Evolutionary conservation across 1,284 basidiomycete species (phyloP), one percentile per base, ranked within the genome.

Genomic region (Exsudoporus floridanus): DNA sequence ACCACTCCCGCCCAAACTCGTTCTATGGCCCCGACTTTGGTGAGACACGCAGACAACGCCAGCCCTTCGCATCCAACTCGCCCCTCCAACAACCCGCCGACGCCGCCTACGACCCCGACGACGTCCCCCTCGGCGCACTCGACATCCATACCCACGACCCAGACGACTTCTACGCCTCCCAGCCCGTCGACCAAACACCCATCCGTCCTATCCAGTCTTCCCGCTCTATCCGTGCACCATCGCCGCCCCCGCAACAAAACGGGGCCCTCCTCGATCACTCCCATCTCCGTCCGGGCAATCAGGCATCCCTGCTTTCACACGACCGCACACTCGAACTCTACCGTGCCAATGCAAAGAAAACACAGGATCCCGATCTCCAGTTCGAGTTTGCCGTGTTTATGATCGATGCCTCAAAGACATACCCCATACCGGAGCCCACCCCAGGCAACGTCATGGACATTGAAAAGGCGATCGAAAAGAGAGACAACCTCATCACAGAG

Each of bases 331-430:
- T 99, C 55, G 94, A 98, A 71, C 86, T 97, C 53, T 99, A 99
- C 77, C 90, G 97, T 39, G 84, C 90, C 43, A 99, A 99, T 70
- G 96, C 96, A 25, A 98, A 97, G 76, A 99, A 98, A 77, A 97
- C 94, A 0, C 94, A 98, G 75, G 94, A 99, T 72, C 95, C 96
- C 0, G 92, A 97, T 69, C 78, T 98, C 54, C 96, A 96, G 70
- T 99, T 96, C 75, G 96, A 99, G 72, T 96, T 99, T 63, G 93
- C 95, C 47, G 93, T 96, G 14, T 98, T 99, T 77, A 95, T 98
- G 90, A 89, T 99, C 64, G 97, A 98, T 68, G 92, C 95, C 33
- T 88, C 90, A 50, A 95, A 95, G 73, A 85, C 86, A 1, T 82
- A 92, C 70, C 85, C 86, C 41, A 88, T 94, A 63, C 88, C 89